Percentiles rank a stretch among this genome's conserved stretches.
phyloP scores from a whole-genome alignment of 2,329 filamentous ascomycete species.

The Exophiala aquamarina region DNA sequence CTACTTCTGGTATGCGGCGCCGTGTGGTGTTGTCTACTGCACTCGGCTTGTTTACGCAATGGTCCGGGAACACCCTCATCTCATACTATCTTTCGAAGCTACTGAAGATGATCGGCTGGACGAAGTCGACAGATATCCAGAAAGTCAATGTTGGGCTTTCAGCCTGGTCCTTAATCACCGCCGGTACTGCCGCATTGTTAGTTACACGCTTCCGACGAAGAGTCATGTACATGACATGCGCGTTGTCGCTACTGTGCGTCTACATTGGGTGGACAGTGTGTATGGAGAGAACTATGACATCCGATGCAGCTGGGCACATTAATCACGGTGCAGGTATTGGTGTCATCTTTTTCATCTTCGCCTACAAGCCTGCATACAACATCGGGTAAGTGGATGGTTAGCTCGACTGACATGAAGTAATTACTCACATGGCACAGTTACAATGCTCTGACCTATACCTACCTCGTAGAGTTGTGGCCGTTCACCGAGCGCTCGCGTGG shows the following conservation, averaged over 20 bases:
- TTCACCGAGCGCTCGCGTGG: constrained; percentile 59
- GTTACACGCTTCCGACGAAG: constrained; percentile 44
- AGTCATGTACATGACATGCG: constrained; percentile 49
- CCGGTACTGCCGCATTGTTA: constrained; percentile 39
- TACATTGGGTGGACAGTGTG: constrained; percentile 59
- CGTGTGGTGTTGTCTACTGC: constrained; percentile 32
- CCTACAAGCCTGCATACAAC: constrained; percentile 14
- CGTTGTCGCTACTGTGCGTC: constrained; percentile 49
- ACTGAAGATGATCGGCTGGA: constrained; percentile 42
- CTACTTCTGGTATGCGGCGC: constrained; percentile 33
- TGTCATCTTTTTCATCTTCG: constrained; percentile 60
- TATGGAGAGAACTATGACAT: constrained; percentile 40
- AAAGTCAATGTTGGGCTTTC: constrained; percentile 40
- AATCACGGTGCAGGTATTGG: constrained; percentile 41
- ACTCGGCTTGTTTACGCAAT: constrained; percentile 40
- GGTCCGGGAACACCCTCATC: constrained; percentile 39
- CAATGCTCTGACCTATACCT: constrained; percentile 65
- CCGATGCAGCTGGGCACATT: constrained; percentile 33
- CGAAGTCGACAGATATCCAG: constrained; percentile 35
- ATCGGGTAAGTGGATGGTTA: constrained; percentile 33
- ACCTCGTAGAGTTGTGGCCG: constrained; percentile 60
- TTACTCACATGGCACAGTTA: constrained; percentile 35
- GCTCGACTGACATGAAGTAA: too few relatives aligned
- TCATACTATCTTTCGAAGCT: constrained; percentile 33
- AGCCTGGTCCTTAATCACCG: constrained; percentile 44